Percentiles rank a stretch among this genome's conserved stretches.
These are phyloP conservation scores for Verticillium isaacii DNA, from an alignment of 2,329 filamentous ascomycete species.

Conservation along the genomic window DNA sequence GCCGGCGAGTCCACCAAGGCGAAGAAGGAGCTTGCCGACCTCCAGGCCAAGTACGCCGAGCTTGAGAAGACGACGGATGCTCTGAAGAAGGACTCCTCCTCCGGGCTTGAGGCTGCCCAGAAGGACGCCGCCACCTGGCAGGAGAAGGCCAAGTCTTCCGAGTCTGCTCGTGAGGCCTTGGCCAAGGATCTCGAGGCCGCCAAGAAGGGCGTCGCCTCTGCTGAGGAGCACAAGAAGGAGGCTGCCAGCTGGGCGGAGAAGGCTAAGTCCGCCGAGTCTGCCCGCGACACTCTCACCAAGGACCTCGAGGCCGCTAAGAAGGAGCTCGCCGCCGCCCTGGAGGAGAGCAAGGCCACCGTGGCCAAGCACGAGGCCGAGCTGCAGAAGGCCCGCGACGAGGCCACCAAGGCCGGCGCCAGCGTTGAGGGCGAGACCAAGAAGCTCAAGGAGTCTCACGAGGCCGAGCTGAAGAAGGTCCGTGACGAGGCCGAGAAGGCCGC, in stretches of 20 bases:
- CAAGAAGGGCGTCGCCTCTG: conserved; percentile 16
- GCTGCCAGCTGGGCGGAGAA: conserved; percentile 17
- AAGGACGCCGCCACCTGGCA: conserved; percentile 20
- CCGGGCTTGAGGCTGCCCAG: conserved; percentile 20
- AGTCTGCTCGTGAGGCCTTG: conserved; percentile 17
- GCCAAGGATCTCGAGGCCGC: conserved; percentile 23
- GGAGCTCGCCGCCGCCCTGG: conserved; percentile 14
- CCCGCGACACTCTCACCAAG: conserved; percentile 8
- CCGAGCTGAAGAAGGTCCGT: conserved; percentile 9
- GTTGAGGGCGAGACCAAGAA: conserved; percentile 8
- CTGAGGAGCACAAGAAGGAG: conserved; percentile 21
- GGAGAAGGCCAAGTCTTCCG: conserved; percentile 15
- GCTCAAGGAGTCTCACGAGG: conserved; percentile 5
- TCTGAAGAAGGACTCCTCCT: conserved; percentile 9
- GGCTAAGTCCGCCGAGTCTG: conserved; percentile 14
- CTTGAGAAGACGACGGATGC: conserved; percentile 17
- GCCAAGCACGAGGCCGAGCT: conserved; percentile 10
- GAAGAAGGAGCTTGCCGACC: conserved; percentile 21
- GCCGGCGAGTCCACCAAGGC: conserved; percentile 22
- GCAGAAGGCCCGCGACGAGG: conserved; percentile 12
- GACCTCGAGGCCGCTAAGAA: conserved; percentile 16
- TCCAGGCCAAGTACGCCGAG: conserved; percentile 11
- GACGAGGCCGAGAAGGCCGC: conserved; percentile 14
- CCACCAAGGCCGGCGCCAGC: conserved; percentile 9
- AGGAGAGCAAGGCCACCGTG: conserved; percentile 14